Base-by-base conservation (phyloP, 306 rosid genomes). In the Rosa persica region DNA sequence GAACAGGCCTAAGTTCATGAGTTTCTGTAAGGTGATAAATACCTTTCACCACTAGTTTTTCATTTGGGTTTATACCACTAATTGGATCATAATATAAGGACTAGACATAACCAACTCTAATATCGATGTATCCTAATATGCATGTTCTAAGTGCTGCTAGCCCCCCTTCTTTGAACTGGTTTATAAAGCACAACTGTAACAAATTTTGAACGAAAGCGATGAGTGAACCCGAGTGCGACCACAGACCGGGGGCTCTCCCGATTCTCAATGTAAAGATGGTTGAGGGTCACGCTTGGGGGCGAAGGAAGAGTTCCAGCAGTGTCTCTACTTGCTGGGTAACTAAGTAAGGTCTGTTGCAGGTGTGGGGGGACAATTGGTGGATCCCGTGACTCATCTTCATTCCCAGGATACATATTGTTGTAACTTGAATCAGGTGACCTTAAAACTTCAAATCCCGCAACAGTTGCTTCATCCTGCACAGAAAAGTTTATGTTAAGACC, bases 121-220 rank as follows among this genome's bases (percentile, higher is more conserved):
- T 34, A 19, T 43, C 54, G 81, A 46, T 55, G 60, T 42, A 47
- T 44, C 75, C 70, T 77, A 73, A 30, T 43, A 23, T 71, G 74
- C 76, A 4, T n/a, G 30, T 49, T 60, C 68, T 81, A 81, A 48
- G 69, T 30, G 57, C 81, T 51, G 38, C 74, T 58, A 69, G 65
- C 83, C 27, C 92, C 91, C 80, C 92, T 91, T 86, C 91, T 89
- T 73, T 86, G 90, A 78, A 93, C 94, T 44, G 98, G 98, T 78
- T 91, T 93, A 94, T 96, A 96, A 80, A 96, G 98, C 83, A 96
- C 94, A 40, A 91, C 99, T 0, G 98, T 93, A 72, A 96, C 97
- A 81, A 74, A 93, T 84, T 96, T 96, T 23, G 96, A 82, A 52
- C 87, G 94, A 80, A 93, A 90, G 34, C 99, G 97, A 76, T 96